Percentiles rank a stretch among this genome's conserved stretches.
These are phyloP conservation scores for Picochlorum sp. DNA, from an alignment of 139 green algal species.

Conservation along the genomic window DNA sequence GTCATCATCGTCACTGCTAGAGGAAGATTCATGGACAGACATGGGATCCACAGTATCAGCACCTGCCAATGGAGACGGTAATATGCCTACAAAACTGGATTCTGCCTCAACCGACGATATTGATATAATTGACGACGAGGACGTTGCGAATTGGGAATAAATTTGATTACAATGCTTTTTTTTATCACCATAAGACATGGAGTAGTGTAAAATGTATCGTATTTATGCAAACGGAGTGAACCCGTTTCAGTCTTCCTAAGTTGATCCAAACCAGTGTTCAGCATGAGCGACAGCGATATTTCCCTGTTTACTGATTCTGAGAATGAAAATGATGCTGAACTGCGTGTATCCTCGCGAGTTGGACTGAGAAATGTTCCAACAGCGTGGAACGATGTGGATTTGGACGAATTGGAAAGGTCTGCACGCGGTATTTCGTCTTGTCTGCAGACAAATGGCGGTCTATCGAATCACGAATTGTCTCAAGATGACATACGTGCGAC, in stretches of 20 bases:
- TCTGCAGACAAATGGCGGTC: neutral
- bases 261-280: no score
- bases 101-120: no score
- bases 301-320: neutral
- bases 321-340: neutral
- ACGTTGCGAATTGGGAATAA: neutral
- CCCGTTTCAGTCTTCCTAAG: no score
- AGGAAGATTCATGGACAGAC: no score
- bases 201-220: no score
- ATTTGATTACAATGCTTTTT: neutral
- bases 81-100: no score
- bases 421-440: neutral
- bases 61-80: no score
- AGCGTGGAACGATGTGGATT: no score
- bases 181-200: no score
- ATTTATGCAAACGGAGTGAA: no score
- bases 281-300: constrained; percentile 4
- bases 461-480: neutral
- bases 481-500: neutral
- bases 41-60: no score
- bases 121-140: neutral
- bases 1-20: neutral
- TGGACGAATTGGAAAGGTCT: neutral
- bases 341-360: neutral
- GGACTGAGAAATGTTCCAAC: no score